Evolutionary conservation across 225 moss, liverwort and hornwort genomes (phyloP).

Genomic region (Marchantia polymorpha): DNA sequence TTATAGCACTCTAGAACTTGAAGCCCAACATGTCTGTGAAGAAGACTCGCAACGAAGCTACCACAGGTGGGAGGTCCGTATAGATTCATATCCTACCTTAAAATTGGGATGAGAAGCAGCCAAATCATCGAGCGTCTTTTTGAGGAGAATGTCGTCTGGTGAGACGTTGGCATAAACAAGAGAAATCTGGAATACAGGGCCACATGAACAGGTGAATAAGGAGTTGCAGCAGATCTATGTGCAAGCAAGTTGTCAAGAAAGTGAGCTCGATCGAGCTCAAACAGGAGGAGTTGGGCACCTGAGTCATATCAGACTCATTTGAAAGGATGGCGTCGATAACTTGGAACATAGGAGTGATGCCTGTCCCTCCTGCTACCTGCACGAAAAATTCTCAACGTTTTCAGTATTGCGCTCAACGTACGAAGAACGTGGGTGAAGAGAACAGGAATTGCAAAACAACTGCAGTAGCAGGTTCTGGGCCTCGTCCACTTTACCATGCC

Average conservation of each 20-base stretch:
- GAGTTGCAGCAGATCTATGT: not conserved
- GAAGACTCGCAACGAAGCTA: not conserved
- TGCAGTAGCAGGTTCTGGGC: not conserved
- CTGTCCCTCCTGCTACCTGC: slow-evolving; percentile 89
- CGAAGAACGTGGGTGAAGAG: not conserved
- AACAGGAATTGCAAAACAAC: not conserved
- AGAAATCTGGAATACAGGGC: slow-evolving; percentile 54
- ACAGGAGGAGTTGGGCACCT: slow-evolving; percentile 39
- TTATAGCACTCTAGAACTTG: not conserved
- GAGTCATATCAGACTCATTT: slow-evolving; percentile 72
- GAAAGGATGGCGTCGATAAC: slow-evolving; percentile 79
- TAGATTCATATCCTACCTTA: slow-evolving; percentile 46
- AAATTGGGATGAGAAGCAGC: slow-evolving; percentile 71
- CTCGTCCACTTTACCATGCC: slow-evolving; percentile 70
- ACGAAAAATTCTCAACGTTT: slow-evolving; percentile 2
- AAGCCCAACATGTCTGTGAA: not conserved
- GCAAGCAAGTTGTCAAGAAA: not conserved
- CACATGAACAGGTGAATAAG: not conserved
- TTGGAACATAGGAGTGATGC: slow-evolving; percentile 89
- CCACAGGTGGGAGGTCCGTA: not conserved
- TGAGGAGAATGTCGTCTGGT: slow-evolving; percentile 72
- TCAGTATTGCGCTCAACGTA: not conserved
- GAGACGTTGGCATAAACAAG: slow-evolving; percentile 65
- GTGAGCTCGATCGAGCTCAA: not conserved
- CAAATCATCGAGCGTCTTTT: slow-evolving; percentile 58